Percentiles rank a stretch among this genome's conserved stretches.
These are phyloP conservation scores for Tetratostichococcus sp. DNA, from an alignment of 139 green algal genomes.

Conservation along the genomic window DNA sequence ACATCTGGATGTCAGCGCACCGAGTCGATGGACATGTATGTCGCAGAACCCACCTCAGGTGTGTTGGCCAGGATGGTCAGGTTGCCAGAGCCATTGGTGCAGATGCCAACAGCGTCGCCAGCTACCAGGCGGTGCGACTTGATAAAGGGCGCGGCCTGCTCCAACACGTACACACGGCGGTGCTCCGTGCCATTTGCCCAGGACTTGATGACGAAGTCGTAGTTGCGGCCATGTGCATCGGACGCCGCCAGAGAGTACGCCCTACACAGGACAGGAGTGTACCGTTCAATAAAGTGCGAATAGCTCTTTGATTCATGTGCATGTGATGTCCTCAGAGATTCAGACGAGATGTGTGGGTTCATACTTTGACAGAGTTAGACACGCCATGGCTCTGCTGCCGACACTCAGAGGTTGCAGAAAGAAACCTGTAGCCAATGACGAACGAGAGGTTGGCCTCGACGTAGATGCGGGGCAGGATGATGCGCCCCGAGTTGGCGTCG, in stretches of 20 bases:
- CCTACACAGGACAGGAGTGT: constrained; percentile 3
- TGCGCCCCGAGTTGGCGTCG: constrained; percentile 48
- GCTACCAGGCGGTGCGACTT: constrained; percentile 33
- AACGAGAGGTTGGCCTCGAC: constrained; percentile 51
- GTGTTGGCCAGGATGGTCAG: background rate
- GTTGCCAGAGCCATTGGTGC: constrained; percentile 33
- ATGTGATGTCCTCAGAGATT: too few relatives aligned
- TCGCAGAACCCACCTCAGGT: background rate
- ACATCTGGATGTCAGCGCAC: too few relatives aligned
- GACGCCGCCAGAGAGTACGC: constrained; percentile 35
- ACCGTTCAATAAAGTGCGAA: too few relatives aligned
- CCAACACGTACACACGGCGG: constrained; percentile 73
- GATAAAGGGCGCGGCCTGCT: constrained; percentile 45
- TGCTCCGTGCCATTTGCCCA: constrained; percentile 72
- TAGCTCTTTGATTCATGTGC: too few relatives aligned
- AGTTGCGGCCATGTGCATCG: constrained; percentile 20
- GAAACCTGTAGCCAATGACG: constrained; percentile 24
- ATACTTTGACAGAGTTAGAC: too few relatives aligned
- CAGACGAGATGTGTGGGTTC: too few relatives aligned
- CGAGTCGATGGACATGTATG: too few relatives aligned
- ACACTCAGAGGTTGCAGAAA: too few relatives aligned
- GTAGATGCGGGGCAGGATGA: constrained; percentile 69
- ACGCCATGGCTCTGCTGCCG: too few relatives aligned
- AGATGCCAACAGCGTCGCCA: constrained; percentile 62
- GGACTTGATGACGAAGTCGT: constrained; percentile 57